Conservation (phyloP, 257 asterid species). For the Fraxinus cuspidata region DNA sequence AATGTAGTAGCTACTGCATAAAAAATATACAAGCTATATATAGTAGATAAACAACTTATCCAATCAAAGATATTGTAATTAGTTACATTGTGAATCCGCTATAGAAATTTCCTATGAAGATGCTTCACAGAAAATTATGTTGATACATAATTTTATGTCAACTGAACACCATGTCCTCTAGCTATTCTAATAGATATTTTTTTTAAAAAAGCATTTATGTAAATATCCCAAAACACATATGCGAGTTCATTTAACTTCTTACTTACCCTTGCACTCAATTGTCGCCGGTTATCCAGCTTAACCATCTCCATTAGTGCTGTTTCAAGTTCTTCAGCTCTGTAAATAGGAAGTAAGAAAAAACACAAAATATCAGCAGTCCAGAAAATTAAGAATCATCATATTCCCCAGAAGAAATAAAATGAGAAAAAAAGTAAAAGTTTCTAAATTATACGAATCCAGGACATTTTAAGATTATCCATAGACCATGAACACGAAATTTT, state of each 20-base stretch:
- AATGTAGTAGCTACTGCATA: neutral
- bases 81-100: neutral
- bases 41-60: neutral
- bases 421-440: neutral
- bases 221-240: neutral
- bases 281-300: constrained; percentile 90
- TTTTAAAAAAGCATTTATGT: neutral
- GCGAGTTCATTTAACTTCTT: constrained; percentile 21
- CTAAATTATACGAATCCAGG: neutral
- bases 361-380: neutral
- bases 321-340: constrained; percentile 96
- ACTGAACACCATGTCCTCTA: neutral
- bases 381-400: neutral
- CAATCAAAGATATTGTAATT: neutral
- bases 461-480: neutral
- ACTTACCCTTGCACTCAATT: constrained; percentile 85
- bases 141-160: neutral
- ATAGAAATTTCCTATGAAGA: neutral
- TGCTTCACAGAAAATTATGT: neutral
- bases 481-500: neutral
- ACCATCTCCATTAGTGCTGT: constrained; percentile 98
- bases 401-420: neutral
- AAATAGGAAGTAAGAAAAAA: constrained; percentile 20
- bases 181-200: neutral
- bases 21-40: neutral